Evolutionary conservation across 2,329 filamentous ascomycete species (phyloP).

Genomic region (Dactylellina parvicollis): DNA sequence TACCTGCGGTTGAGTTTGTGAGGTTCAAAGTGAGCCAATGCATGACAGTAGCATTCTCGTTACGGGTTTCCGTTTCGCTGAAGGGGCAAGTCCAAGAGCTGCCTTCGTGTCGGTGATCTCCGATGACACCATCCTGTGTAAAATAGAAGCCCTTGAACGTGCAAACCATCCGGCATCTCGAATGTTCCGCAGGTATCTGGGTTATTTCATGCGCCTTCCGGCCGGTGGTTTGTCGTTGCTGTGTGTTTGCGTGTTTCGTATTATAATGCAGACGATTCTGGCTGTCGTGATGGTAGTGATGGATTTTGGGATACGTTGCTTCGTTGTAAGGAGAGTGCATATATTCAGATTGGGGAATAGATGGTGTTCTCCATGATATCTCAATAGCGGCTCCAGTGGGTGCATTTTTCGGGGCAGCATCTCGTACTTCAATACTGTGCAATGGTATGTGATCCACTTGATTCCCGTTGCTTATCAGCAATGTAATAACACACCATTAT

Average conservation of each 20-base stretch:
- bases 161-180: slow-evolving; percentile 8
- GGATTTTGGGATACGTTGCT: slow-evolving; percentile 12
- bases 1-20: slow-evolving; percentile 18
- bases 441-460: slow-evolving; percentile 33
- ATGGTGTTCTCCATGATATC: slow-evolving; percentile 20
- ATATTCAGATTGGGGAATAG: slow-evolving; percentile 12
- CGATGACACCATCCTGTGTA: slow-evolving; percentile 28
- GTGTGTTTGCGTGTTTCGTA: slow-evolving; percentile 7
- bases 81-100: slow-evolving; percentile 38
- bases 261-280: slow-evolving; percentile 12
- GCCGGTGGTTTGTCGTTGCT: background rate
- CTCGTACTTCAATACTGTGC: slow-evolving; percentile 19
- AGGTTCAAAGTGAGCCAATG: slow-evolving; percentile 33
- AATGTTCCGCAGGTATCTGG: slow-evolving; percentile 16
- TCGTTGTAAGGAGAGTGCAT: slow-evolving; percentile 24
- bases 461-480: background rate
- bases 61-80: background rate
- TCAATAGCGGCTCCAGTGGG: slow-evolving; percentile 19
- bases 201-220: background rate
- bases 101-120: slow-evolving; percentile 17
- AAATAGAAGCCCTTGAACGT: slow-evolving; percentile 23
- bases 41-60: background rate
- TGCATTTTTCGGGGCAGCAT: slow-evolving; percentile 10
- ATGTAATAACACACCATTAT: background rate
- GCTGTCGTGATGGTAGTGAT: slow-evolving; percentile 32